A percentile compares a stretch with the other conserved stretches of the same genome.
Conservation (phyloP, 1,284 basidiomycete species). For the Ustilago tritici region DNA sequence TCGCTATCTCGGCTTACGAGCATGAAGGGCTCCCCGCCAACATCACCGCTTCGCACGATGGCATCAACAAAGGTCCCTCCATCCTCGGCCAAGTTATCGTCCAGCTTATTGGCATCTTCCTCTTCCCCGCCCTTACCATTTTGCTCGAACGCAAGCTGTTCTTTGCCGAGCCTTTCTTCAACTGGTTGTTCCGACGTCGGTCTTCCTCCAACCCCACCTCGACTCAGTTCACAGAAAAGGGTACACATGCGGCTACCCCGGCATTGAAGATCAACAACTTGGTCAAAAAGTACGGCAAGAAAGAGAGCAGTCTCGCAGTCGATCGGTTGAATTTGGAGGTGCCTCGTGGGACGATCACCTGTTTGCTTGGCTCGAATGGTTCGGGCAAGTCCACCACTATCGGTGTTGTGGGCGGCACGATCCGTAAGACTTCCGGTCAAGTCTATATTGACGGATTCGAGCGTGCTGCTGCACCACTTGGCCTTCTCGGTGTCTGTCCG, state of each 20-base stretch:
- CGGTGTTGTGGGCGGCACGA: conserved; percentile 77
- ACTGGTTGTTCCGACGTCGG: conserved; percentile 50
- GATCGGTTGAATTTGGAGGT: conserved; percentile 75
- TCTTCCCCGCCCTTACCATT: conserved; percentile 78
- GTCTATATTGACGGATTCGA: conserved; percentile 74
- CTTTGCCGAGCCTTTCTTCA: conserved; percentile 73
- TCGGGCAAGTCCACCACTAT: conserved; percentile 83
- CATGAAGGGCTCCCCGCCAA: conserved; percentile 74
- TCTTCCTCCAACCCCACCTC: not conserved
- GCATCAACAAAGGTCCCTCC: conserved; percentile 71
- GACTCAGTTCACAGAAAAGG: conserved; percentile 20
- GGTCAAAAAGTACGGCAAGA: conserved; percentile 46
- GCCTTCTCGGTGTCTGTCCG: conserved; percentile 80
- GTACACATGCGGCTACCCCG: conserved; percentile 15
- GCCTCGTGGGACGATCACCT: conserved; percentile 78
- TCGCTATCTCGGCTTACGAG: conserved; percentile 78
- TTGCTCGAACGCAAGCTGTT: conserved; percentile 76
- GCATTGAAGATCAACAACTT: conserved; percentile 38
- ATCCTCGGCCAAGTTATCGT: conserved; percentile 73
- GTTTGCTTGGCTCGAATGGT: conserved; percentile 77
- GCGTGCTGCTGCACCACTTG: conserved; percentile 71
- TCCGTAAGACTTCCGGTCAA: conserved; percentile 75
- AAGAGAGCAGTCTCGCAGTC: conserved; percentile 66
- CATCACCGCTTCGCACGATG: conserved; percentile 71
- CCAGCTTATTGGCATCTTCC: conserved; percentile 74